A percentile compares a stretch with the other conserved stretches of the same genome.
These are phyloP conservation scores for Ceratobasidium theobromae DNA, from an alignment of 1,284 basidiomycete species.

Conservation along the genomic window DNA sequence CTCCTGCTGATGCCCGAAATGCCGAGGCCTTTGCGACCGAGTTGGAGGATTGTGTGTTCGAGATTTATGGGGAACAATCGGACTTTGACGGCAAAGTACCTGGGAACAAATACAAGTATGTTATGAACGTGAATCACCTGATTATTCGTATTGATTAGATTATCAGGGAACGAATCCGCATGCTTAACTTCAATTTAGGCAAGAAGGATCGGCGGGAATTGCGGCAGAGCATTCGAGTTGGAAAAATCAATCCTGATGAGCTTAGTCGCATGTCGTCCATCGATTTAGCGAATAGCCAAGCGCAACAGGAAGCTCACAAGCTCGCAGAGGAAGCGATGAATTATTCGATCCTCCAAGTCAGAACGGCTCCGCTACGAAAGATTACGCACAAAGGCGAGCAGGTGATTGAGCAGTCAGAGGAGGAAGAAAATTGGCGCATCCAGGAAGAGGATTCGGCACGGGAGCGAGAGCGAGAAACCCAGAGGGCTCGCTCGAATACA, in stretches of 20 bases:
- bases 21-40: conserved; percentile 57
- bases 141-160: conserved; percentile 30
- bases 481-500: conserved; percentile 57
- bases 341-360: conserved; percentile 75
- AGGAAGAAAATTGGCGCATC: conserved; percentile 44
- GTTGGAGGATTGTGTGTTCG: conserved; percentile 69
- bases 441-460: conserved; percentile 43
- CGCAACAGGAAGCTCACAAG: conserved; percentile 72
- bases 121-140: conserved; percentile 34
- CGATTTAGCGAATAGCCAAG: conserved; percentile 81
- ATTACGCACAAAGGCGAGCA: conserved; percentile 88
- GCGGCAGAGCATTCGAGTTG: conserved; percentile 71
- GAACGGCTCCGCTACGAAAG: conserved; percentile 69
- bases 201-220: conserved; percentile 71
- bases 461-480: conserved; percentile 57
- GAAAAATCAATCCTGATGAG: conserved; percentile 62
- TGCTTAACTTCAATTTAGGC: conserved; percentile 76
- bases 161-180: conserved; percentile 76
- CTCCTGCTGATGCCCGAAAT: background rate
- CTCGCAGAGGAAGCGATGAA: conserved; percentile 77
- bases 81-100: conserved; percentile 67
- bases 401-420: conserved; percentile 71
- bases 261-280: conserved; percentile 81
- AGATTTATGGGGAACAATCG: conserved; percentile 72
- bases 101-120: conserved; percentile 77